Base-by-base conservation (phyloP, 2,329 filamentous ascomycete species). In the Boeremia lycopersici region DNA sequence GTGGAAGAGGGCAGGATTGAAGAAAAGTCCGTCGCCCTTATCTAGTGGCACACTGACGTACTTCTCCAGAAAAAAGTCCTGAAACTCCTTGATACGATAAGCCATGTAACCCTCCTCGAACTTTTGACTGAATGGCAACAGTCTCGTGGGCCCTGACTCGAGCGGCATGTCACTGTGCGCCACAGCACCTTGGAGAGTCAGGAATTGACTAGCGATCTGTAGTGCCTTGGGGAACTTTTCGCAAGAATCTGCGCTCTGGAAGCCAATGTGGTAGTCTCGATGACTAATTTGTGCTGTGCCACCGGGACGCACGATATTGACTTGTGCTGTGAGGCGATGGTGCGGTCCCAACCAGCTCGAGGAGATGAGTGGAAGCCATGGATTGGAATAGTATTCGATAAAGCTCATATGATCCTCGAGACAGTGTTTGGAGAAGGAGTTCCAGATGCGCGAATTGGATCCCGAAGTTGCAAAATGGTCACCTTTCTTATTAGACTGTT, bases 251-350 rank as follows among this genome's bases (percentile, higher is more conserved):
- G 76, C 65, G 0, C 80, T 82, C 67, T 86, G 84, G 71, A 88
- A 87, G 0, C 85, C 86, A 1, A 88, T 77, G 62, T 88, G 85
- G 64, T 87, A 88, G 64, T 88, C 86, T 1, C 85, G 78, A 64
- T 88, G 86, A 7, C 76, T 76, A 26, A 81, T 78, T 63, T 88
- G 86, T 0, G 86, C 76, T 31, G 78, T 74, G 12, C 83, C 83
- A 15, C 84, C 83, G 0, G 86, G 84, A 36, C 81, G 79, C 8
- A 88, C 85, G 43, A 86, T 79, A 64, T 88, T 88, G 35, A 86
- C 81, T 65, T 88, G 85, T 0, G 83, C 80, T 0, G 85, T 88
- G 38, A 88, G 67, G 19, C 82, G 80, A 68, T 87, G 87, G 2
- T 76, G 79, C 0, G 84, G 84, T 0, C 86, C 85, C 0, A 88